phyloP scores from a whole-genome alignment of 306 rosid species.

The Biancaea sappan region DNA sequence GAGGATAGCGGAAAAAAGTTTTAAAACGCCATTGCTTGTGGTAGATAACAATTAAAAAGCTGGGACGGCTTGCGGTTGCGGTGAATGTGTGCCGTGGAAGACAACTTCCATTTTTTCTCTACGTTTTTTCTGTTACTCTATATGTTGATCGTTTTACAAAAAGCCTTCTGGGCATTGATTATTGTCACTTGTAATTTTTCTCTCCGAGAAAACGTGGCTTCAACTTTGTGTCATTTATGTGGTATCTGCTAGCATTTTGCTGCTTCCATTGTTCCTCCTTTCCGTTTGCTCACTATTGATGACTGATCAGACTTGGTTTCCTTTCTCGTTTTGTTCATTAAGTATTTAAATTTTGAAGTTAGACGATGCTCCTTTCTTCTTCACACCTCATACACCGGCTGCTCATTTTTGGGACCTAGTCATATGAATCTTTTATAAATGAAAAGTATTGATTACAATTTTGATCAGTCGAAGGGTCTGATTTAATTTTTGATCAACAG shows the following conservation, averaged over 20 bases:
- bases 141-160: constrained; percentile 36
- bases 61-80: constrained; percentile 30
- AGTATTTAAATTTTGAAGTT: too few species aligned
- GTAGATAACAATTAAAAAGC: constrained; percentile 42
- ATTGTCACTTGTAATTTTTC: constrained; percentile 6
- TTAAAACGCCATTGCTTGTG: too few species aligned
- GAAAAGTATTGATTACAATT: constrained; percentile 20
- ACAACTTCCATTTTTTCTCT: constrained; percentile 35
- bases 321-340: too few species aligned
- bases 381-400: not conserved
- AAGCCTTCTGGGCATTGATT: constrained; percentile 26
- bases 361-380: too few species aligned
- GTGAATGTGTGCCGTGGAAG: constrained; percentile 45
- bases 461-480: constrained; percentile 12
- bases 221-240: constrained; percentile 8
- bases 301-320: too few species aligned
- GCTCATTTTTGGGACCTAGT: not conserved
- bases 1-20: too few species aligned
- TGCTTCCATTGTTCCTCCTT: constrained; percentile 13
- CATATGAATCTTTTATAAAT: constrained; percentile 8
- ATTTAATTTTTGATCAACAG: not conserved
- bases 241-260: constrained; percentile 25
- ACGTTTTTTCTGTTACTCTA: constrained; percentile 23
- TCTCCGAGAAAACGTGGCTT: constrained; percentile 35
- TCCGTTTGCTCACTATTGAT: too few species aligned